Evolutionary conservation across 2,329 filamentous ascomycete genomes (phyloP).

Genomic region (Diaporthe destruens): DNA sequence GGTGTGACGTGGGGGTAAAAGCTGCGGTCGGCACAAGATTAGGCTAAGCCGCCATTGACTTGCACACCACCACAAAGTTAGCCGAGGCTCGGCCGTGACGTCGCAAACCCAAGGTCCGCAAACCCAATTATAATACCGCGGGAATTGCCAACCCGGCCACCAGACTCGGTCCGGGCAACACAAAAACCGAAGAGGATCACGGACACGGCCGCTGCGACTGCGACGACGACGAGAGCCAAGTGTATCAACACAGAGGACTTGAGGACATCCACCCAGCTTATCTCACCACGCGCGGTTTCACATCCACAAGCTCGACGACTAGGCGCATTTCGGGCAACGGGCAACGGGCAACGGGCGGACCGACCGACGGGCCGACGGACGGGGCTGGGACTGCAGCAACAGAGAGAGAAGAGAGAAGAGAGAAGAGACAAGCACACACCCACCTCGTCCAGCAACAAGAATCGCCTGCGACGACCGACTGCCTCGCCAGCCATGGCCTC

Average conservation of each 20-base stretch:
- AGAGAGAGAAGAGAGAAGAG: slow-evolving; percentile 8
- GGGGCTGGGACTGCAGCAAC: slow-evolving; percentile 18
- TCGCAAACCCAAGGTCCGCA: slow-evolving; percentile 30
- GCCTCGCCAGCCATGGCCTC: slow-evolving; percentile 28
- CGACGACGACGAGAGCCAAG: slow-evolving; percentile 2
- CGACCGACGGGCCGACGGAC: slow-evolving; percentile 11
- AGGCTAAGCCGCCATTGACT: background rate
- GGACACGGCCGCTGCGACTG: no score
- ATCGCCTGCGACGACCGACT: background rate
- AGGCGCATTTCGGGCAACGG: slow-evolving; percentile 28
- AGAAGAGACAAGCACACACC: slow-evolving; percentile 1
- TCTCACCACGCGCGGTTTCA: background rate
- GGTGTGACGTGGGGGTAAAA: slow-evolving; percentile 5
- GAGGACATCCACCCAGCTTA: background rate
- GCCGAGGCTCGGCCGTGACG: slow-evolving; percentile 38
- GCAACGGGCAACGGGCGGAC: slow-evolving; percentile 26
- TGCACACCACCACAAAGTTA: slow-evolving; percentile 32
- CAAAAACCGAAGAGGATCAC: no score
- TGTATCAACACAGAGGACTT: slow-evolving; percentile 23
- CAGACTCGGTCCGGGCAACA: slow-evolving; percentile 9
- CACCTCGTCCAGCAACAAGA: background rate
- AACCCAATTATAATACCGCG: slow-evolving; percentile 23
- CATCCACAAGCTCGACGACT: slow-evolving; percentile 16
- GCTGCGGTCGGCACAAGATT: background rate
- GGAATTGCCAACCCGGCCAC: slow-evolving; percentile 26